Percentiles rank a stretch among this genome's conserved stretches.
These are phyloP conservation scores for Alloteropsis semialata DNA, from an alignment of 176 grass and related monocot genomes.

Conservation along the genomic window DNA sequence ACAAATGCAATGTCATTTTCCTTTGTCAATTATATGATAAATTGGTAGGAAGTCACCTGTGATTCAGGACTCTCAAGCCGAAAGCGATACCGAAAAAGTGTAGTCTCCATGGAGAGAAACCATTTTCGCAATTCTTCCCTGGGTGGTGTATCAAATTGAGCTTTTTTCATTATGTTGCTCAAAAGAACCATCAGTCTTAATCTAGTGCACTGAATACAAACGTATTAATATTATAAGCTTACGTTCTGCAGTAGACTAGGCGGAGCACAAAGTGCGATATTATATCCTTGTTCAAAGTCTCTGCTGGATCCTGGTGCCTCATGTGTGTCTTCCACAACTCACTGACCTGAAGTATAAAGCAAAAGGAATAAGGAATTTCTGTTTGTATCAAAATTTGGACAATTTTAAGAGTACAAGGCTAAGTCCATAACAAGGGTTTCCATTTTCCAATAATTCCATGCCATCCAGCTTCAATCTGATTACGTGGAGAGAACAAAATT, in stretches of 20 bases:
- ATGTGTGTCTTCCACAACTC: slow-evolving; percentile 79
- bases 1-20: background rate
- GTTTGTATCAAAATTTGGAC: background rate
- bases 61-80: slow-evolving; percentile 73
- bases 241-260: slow-evolving; percentile 99
- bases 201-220: background rate
- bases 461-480: background rate
- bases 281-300: slow-evolving; percentile 87
- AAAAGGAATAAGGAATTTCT: background rate
- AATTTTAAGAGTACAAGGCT: background rate
- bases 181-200: slow-evolving; percentile 11
- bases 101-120: slow-evolving; percentile 97
- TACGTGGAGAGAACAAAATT: background rate
- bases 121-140: slow-evolving; percentile 94
- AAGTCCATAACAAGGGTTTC: background rate
- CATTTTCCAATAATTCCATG: background rate
- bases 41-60: slow-evolving; percentile 55
- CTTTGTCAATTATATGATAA: background rate
- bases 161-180: slow-evolving; percentile 2
- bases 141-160: background rate
- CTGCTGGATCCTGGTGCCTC: slow-evolving; percentile 82
- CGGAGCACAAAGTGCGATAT: slow-evolving; percentile 96
- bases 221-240: slow-evolving; percentile 29
- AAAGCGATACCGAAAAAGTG: slow-evolving; percentile 80
- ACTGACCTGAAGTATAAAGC: slow-evolving; percentile 41